Evolutionary conservation across 139 green algal species (phyloP), one percentile per base, ranked within the genome.

Genomic region (Auxenochlorella pyrenoidosa): DNA sequence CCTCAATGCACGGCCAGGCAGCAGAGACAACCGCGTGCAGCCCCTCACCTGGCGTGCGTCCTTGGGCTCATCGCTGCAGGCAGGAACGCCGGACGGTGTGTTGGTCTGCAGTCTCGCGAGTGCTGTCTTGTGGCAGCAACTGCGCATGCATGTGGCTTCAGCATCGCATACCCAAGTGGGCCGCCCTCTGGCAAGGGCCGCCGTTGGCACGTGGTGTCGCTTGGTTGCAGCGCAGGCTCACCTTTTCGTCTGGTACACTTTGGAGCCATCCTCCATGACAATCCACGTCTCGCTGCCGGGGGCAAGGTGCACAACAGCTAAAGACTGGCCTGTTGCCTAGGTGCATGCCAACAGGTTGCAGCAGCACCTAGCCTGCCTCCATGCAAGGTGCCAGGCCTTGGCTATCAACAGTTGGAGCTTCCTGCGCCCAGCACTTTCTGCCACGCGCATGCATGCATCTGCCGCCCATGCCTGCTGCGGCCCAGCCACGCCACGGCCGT

Each of bases 241-340:
- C 75, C 80, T 85, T 16, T 70, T 43, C 3, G n/a, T 0, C 63
- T 85, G 80, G 13, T 19, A 28, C 10, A n/a, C 60, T 5, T 44
- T n/a, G 5, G 80, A 65, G 63, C 83, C 83, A 28, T 82, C 72
- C 72, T 81, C 83, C 71, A 75, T 41, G 8, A 71, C 24, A 38
- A 87, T 82, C 83, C 83, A 87, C 6, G 83, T 87, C 72, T 65
- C 59, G 41, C 83, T 87, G 54, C 63, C 36, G 54, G n/a, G n/a
- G 70, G 38, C 4, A 43, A n/a, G n/a, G n/a, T 16, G 34, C 76
- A 44, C 47, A 24, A 63, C 54, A 63, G 2, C 15, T 63, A 8
- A 54, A 10, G 8, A 54, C 47, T 10, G 10, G 47, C 47, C 47
- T 6, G 59, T 28, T 68, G 22, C 21, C 22, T 3, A 68, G 59